Percentiles rank a stretch among this genome's conserved stretches.
These are phyloP conservation scores for Pyrrhoderma noxium DNA, from an alignment of 1,284 basidiomycete species.

Conservation along the genomic window DNA sequence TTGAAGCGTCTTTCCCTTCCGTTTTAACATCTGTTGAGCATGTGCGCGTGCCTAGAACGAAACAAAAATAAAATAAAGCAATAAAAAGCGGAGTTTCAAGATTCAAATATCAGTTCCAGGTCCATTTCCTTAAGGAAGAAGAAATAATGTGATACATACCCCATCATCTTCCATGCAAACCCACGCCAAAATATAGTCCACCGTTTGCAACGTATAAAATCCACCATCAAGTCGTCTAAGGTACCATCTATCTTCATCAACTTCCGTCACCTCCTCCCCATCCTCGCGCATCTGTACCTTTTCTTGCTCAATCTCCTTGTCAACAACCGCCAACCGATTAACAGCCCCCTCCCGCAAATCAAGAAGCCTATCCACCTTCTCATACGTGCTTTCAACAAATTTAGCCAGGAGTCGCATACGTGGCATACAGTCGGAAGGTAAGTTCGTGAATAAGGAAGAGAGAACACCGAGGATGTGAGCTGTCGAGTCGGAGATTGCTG, in stretches of 20 bases:
- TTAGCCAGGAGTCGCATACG: constrained; percentile 86
- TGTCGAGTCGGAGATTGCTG: constrained; percentile 56
- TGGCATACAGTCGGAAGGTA: constrained; percentile 76
- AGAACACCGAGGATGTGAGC: constrained; percentile 86
- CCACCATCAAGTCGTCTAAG: constrained; percentile 80
- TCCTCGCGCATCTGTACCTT: constrained; percentile 53
- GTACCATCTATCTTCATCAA: constrained; percentile 77
- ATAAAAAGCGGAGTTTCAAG: constrained; percentile 9
- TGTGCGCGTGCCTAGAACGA: constrained; percentile 63
- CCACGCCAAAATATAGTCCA: constrained; percentile 94
- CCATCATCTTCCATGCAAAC: constrained; percentile 97
- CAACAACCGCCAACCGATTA: constrained; percentile 48
- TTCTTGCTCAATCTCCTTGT: constrained; percentile 59
- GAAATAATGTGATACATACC: constrained; percentile 58
- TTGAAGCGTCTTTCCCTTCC: constrained; percentile 59
- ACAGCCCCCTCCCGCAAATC: constrained; percentile 76
- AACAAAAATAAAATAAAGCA: constrained; percentile 14
- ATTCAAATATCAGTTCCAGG: no score
- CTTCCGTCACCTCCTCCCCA: constrained; percentile 50
- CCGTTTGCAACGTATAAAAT: constrained; percentile 81
- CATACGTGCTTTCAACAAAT: constrained; percentile 88
- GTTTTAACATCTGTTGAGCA: constrained; percentile 62
- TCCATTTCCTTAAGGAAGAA: no score
- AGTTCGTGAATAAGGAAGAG: constrained; percentile 82
- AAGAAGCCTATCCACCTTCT: constrained; percentile 88